Percentiles rank a stretch among this genome's conserved stretches.
Evolutionary conservation across 768 basidiomycete genomes (phyloP).

Genomic region (Podaxis sp.): DNA sequence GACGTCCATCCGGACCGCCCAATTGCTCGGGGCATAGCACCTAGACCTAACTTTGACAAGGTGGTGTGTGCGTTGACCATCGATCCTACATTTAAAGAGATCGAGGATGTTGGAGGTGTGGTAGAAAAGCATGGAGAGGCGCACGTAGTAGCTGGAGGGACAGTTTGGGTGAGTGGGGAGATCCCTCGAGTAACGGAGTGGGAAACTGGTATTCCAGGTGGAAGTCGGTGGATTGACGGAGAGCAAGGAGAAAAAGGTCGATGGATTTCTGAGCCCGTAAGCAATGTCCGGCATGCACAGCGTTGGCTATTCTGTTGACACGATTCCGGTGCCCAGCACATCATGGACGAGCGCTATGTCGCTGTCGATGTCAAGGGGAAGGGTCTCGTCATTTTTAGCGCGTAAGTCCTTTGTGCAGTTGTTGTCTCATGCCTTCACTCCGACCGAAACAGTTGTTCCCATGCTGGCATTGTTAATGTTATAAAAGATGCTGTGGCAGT

Average conservation of each 20-base stretch:
- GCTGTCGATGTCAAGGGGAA: slow-evolving; percentile 78
- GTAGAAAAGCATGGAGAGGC: slow-evolving; percentile 57
- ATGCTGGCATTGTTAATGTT: slow-evolving; percentile 87
- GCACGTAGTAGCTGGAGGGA: slow-evolving; percentile 64
- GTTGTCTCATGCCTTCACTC: neutral
- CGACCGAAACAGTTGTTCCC: slow-evolving; percentile 39
- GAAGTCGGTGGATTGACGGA: slow-evolving; percentile 55
- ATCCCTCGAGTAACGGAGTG: slow-evolving; percentile 70
- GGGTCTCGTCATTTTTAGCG: slow-evolving; percentile 80
- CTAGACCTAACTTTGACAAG: slow-evolving; percentile 56
- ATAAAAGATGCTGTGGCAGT: slow-evolving; percentile 63
- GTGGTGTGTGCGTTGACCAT: slow-evolving; percentile 58
- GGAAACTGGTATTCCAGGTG: slow-evolving; percentile 70
- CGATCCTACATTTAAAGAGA: slow-evolving; percentile 73
- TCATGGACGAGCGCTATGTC: slow-evolving; percentile 84
- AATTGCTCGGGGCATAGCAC: slow-evolving; percentile 69
- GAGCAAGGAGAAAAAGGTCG: slow-evolving; percentile 29
- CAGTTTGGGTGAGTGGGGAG: slow-evolving; percentile 79
- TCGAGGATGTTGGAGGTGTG: slow-evolving; percentile 51
- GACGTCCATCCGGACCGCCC: slow-evolving; percentile 83
- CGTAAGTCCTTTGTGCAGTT: slow-evolving; percentile 45
- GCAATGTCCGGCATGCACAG: neutral
- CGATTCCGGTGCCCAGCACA: slow-evolving; percentile 42
- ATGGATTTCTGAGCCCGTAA: slow-evolving; percentile 60
- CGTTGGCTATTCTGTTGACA: neutral